phyloP scores from a whole-genome alignment of 805 yeast species.

The Lipomyces lipofer region DNA sequence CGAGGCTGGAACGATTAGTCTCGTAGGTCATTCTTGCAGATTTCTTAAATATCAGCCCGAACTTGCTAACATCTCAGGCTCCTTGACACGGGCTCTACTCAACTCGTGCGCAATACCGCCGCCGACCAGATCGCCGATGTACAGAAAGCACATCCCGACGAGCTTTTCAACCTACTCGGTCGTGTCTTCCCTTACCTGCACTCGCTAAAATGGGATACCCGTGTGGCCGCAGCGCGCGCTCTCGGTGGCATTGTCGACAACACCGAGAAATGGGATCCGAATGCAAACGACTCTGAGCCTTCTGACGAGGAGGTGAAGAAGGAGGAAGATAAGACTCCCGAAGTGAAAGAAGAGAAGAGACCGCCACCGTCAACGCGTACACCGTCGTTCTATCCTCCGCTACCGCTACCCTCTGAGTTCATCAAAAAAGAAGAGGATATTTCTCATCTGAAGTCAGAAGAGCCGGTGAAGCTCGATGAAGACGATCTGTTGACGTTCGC shows the following conservation, averaged over 20 bases:
- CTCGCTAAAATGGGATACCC: conserved; percentile 90
- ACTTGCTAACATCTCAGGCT: too few species aligned
- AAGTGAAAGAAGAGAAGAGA: neutral
- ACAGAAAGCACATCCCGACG: conserved; percentile 94
- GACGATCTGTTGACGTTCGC: conserved; percentile 39
- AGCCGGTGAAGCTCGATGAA: conserved; percentile 19
- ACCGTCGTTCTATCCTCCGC: conserved; percentile 13
- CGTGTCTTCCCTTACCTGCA: conserved; percentile 87
- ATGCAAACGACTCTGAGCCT: conserved; percentile 35
- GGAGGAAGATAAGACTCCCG: neutral
- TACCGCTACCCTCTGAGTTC: conserved; percentile 17
- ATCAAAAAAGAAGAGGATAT: conserved; percentile 36
- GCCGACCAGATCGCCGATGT: conserved; percentile 95
- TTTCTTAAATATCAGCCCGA: conserved; percentile 13
- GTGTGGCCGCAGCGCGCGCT: conserved; percentile 92
- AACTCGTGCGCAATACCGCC: conserved; percentile 90
- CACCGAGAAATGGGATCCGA: conserved; percentile 84
- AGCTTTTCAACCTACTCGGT: conserved; percentile 74
- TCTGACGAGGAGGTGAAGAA: conserved; percentile 31
- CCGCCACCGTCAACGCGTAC: neutral
- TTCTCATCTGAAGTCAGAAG: conserved; percentile 31
- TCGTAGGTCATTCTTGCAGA: too few species aligned
- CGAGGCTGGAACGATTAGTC: conserved; percentile 54
- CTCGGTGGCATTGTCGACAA: conserved; percentile 88
- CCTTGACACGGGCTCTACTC: conserved; percentile 93